Percentiles rank a stretch among this genome's conserved stretches.
These are phyloP conservation scores for Dalechampia spathulata DNA, from an alignment of 441 rosid species.

Conservation along the genomic window DNA sequence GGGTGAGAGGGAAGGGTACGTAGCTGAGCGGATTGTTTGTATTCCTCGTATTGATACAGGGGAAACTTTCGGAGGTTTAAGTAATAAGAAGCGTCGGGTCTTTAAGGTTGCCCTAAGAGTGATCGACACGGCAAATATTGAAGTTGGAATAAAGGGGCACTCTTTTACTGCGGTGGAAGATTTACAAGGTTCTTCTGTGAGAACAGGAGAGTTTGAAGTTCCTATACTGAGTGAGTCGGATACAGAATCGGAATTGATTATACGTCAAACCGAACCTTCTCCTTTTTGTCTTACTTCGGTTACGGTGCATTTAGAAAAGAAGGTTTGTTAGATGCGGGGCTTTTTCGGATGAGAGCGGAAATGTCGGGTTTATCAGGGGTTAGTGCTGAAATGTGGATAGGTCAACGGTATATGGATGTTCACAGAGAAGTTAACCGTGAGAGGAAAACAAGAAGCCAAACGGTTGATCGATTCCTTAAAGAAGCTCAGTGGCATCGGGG, in stretches of 20 bases:
- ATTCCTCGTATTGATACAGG: not conserved
- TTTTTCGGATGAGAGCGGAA: not conserved
- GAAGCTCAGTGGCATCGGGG: not conserved
- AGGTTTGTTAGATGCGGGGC: not conserved
- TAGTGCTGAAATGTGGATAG: not conserved
- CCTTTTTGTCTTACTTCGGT: not conserved
- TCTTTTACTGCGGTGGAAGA: not conserved
- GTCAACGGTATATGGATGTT: not conserved
- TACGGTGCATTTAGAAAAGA: not conserved
- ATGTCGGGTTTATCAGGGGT: not conserved
- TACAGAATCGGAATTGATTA: not conserved
- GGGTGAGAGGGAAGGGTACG: too few relatives aligned
- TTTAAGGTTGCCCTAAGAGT: not conserved
- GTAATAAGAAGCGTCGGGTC: not conserved
- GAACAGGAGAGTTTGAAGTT: not conserved
- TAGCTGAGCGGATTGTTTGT: not conserved
- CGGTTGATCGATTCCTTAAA: not conserved
- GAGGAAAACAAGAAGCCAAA: not conserved
- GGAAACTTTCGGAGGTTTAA: not conserved
- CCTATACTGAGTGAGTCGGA: not conserved
- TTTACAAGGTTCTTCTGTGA: not conserved
- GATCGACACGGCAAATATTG: not conserved
- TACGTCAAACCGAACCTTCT: not conserved
- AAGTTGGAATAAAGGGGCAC: not conserved
- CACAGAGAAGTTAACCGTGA: not conserved